A percentile compares a stretch with the other conserved stretches of the same genome.
Conservation (phyloP, 192 early-diverging fungal genomes). For the Linnemannia zychae region DNA sequence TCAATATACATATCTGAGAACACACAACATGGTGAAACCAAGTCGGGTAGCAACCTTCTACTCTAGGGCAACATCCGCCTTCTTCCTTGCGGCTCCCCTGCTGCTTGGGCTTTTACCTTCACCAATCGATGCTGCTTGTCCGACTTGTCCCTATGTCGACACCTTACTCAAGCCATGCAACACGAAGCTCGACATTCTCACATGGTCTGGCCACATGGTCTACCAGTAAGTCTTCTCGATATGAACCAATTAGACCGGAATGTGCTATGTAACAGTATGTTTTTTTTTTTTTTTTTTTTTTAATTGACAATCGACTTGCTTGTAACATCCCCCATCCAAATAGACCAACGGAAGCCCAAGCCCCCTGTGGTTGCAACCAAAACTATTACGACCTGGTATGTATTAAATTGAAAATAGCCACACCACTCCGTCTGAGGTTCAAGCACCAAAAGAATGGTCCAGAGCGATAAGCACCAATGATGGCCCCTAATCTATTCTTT, state of each 20-base stretch:
- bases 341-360: slow-evolving; percentile 32
- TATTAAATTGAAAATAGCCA: background rate
- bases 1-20: background rate
- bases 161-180: slow-evolving; percentile 44
- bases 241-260: background rate
- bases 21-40: slow-evolving; percentile 4
- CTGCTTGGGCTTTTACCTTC: slow-evolving; percentile 2
- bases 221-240: slow-evolving; percentile 41
- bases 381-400: slow-evolving; percentile 45
- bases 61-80: background rate
- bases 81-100: slow-evolving; percentile 1
- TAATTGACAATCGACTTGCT: background rate
- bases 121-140: slow-evolving; percentile 14
- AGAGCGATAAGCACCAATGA: background rate
- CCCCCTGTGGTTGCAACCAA: slow-evolving; percentile 39
- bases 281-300: background rate
- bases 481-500: background rate
- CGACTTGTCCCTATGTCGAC: slow-evolving; percentile 29
- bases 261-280: background rate
- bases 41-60: background rate
- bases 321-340: background rate
- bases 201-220: slow-evolving; percentile 35
- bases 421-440: background rate
- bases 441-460: background rate
- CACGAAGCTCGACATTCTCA: slow-evolving; percentile 13